Percentiles rank a stretch among this genome's conserved stretches.
These are phyloP conservation scores for Iris pallida DNA, from an alignment of 116 monocot genomes.

Conservation along the genomic window DNA sequence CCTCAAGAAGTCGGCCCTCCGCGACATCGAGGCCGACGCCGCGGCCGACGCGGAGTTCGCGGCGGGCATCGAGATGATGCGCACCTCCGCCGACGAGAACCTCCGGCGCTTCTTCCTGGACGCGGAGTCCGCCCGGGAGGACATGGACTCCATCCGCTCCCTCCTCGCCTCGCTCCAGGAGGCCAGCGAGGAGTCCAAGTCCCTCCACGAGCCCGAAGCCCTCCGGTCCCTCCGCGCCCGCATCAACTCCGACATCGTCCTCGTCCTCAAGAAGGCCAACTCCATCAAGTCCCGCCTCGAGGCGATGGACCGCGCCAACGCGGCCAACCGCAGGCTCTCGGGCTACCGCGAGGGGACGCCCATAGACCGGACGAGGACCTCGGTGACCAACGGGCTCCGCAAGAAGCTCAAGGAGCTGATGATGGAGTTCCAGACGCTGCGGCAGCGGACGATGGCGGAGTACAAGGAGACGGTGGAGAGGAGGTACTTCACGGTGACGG, in stretches of 20 bases:
- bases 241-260: conserved; percentile 60
- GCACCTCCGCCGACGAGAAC: conserved; percentile 18
- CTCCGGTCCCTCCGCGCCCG: conserved; percentile 48
- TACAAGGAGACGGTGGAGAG: conserved; percentile 83
- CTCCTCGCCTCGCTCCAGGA: conserved; percentile 55
- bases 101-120: conserved; percentile 75
- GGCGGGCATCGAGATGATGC: conserved; percentile 15
- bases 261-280: conserved; percentile 50
- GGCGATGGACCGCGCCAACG: conserved; percentile 63
- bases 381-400: conserved; percentile 75
- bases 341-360: conserved; percentile 65
- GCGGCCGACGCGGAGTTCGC: not conserved
- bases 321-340: conserved; percentile 50
- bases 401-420: conserved; percentile 83
- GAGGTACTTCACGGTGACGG: conserved; percentile 68
- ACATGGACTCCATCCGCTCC: conserved; percentile 66
- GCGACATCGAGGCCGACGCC: conserved; percentile 35
- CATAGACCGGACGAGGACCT: conserved; percentile 60
- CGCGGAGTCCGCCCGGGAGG: conserved; percentile 52
- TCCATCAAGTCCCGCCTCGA: conserved; percentile 59
- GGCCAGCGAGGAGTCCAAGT: conserved; percentile 65
- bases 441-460: conserved; percentile 91
- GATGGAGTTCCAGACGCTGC: conserved; percentile 80
- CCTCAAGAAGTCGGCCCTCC: conserved; percentile 61
- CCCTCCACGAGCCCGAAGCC: conserved; percentile 59